Base-by-base conservation (phyloP, 257 asterid genomes). In the Linaria vulgaris region DNA sequence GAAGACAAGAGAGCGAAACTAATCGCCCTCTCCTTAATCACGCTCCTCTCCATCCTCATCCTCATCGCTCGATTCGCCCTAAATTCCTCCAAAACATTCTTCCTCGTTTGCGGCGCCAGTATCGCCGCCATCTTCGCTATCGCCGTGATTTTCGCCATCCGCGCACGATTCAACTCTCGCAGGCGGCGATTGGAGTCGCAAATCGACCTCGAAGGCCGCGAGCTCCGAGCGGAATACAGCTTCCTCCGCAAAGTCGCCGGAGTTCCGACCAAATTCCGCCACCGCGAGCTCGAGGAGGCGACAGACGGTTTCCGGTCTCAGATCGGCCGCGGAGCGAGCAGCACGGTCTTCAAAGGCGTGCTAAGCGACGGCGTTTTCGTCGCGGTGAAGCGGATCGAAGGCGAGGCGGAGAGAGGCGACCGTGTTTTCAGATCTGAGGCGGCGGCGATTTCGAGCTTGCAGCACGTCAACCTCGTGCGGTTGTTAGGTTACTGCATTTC, bases 161-260 rank as follows among this genome's bases (percentile, higher is more conserved):
- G 88, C 0, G n/a, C 63, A 3, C 83, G 82, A 12, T 86, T 73
- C 71, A 57, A 48, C 63, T 21, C 59, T 66, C 70, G 89, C 2
- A 71, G 82, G 19, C 55, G 22, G 39, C 67, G 55, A 45, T 69
- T 89, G 5, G 94, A 82, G 75, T 56, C 13, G 0, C 81, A 71
- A 41, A n/a, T 79, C 24, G 82, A 78, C 23, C 74, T 81, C 9
- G 88, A 84, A 27, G 91, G 95, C 1, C 87, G 89, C 0, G 94
- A 86, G 80, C 76, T 86, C 2, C 74, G 97, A 44, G 74, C 84
- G 9, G 97, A 89, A 74, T 84, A 84, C 73, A 89, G 97, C 56
- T 89, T 89, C 43, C 83, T 89, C 9, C 76, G 95, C 37, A 89
- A 86, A 69, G 95, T 89, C 39, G 91, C 94, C 14, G 91, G 94